Conservation (phyloP, 148 eudicot genomes). For the Vaccinium myrtillus region DNA sequence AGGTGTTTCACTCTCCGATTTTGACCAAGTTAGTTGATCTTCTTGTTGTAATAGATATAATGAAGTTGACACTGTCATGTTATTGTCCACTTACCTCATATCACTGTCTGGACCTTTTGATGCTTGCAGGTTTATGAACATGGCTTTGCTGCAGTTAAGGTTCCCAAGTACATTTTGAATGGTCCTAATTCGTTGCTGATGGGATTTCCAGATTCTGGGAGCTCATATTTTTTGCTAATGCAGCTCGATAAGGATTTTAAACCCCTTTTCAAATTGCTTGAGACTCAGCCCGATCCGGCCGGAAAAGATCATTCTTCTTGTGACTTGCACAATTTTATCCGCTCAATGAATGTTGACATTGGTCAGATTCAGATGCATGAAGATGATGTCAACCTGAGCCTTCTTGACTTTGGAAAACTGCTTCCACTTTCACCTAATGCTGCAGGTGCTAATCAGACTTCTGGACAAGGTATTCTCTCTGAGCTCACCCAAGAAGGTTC, state of each 20-base stretch:
- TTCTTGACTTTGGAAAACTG: slow-evolving; percentile 58
- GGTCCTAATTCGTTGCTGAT: slow-evolving; percentile 62
- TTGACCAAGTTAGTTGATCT: background rate
- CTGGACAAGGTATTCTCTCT: slow-evolving; percentile 50
- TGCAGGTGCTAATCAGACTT: slow-evolving; percentile 35
- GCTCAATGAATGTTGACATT: slow-evolving; percentile 65
- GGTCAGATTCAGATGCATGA: slow-evolving; percentile 72
- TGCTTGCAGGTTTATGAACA: slow-evolving; percentile 79
- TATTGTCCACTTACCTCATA: background rate
- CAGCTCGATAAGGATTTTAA: slow-evolving; percentile 82
- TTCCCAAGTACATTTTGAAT: slow-evolving; percentile 63
- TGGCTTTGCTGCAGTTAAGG: slow-evolving; percentile 57
- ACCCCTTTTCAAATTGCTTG: slow-evolving; percentile 70
- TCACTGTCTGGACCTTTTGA: slow-evolving; percentile 4
- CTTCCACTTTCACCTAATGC: slow-evolving; percentile 35
- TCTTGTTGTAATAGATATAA: background rate
- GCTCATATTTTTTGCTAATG: slow-evolving; percentile 77
- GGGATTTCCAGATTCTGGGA: slow-evolving; percentile 89
- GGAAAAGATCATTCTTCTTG: slow-evolving; percentile 49
- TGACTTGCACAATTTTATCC: slow-evolving; percentile 40
- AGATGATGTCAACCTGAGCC: slow-evolving; percentile 79
- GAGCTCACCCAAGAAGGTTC: slow-evolving; percentile 48
- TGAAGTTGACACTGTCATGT: background rate
- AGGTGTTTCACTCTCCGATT: background rate
- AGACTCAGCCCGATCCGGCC: slow-evolving; percentile 55